Conservation (phyloP, 2,329 filamentous ascomycete species). For the Penicillium verrucosum region DNA sequence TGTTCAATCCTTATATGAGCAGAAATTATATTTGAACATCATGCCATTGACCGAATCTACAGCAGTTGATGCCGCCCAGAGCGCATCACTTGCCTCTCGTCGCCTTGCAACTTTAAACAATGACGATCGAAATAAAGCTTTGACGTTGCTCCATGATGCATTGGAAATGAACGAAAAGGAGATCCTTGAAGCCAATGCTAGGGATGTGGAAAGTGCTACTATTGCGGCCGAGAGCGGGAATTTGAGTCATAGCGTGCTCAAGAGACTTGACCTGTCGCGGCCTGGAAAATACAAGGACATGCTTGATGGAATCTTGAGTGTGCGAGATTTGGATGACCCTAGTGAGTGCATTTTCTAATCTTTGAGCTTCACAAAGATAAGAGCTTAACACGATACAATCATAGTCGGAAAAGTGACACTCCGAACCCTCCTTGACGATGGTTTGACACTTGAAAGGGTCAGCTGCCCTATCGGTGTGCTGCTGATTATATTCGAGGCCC, state of each 20-base stretch:
- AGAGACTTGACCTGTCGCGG: constrained; percentile 79
- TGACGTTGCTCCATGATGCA: constrained; percentile 78
- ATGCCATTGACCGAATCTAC: constrained; percentile 92
- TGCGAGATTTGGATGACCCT: constrained; percentile 78
- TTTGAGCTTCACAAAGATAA: background rate
- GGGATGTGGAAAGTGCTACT: constrained; percentile 72
- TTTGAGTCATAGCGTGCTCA: constrained; percentile 77
- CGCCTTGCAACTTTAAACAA: constrained; percentile 75
- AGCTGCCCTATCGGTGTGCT: constrained; percentile 96
- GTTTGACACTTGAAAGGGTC: constrained; percentile 78
- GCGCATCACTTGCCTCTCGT: constrained; percentile 78
- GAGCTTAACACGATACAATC: constrained; percentile 11
- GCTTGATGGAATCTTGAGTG: constrained; percentile 90
- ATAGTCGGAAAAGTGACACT: constrained; percentile 79
- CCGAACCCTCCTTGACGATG: constrained; percentile 81
- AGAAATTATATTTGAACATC: background rate
- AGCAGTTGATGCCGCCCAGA: constrained; percentile 70
- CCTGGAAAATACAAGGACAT: constrained; percentile 96
- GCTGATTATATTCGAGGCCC: constrained; percentile 95
- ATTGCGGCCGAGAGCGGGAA: constrained; percentile 70
- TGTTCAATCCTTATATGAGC: background rate
- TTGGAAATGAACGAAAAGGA: constrained; percentile 65
- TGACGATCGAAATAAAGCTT: constrained; percentile 74
- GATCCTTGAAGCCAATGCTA: constrained; percentile 82
- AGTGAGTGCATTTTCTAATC: constrained; percentile 54